Conservation (phyloP, 2,329 filamentous ascomycete genomes). For the Aspergillus cejpii region DNA sequence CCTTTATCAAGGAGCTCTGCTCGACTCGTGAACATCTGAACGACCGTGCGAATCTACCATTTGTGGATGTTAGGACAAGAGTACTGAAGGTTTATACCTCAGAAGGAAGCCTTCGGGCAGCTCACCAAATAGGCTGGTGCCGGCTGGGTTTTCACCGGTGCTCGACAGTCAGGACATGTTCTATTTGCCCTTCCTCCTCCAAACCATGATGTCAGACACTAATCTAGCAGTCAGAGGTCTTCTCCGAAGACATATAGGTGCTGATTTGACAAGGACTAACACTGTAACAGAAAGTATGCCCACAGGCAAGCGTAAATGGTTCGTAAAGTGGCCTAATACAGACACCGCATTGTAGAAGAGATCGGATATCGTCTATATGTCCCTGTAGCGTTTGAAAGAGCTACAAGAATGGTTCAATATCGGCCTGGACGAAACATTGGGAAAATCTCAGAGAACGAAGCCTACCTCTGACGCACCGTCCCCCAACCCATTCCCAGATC, state of each 20-base stretch:
- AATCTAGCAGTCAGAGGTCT: conserved; percentile 20
- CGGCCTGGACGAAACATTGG: not conserved
- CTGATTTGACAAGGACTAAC: conserved; percentile 36
- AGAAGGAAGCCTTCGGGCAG: conserved; percentile 5
- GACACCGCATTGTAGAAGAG: conserved; percentile 59
- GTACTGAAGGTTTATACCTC: not conserved
- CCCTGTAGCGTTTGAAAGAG: conserved; percentile 41
- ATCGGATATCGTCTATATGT: conserved; percentile 57
- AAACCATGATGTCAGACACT: conserved; percentile 55
- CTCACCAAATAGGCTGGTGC: conserved; percentile 59
- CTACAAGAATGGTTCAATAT: conserved; percentile 16
- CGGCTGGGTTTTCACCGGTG: conserved; percentile 52
- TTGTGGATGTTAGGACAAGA: conserved; percentile 6
- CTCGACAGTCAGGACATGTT: conserved; percentile 63
- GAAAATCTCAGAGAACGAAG: not conserved
- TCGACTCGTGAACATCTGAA: conserved; percentile 55
- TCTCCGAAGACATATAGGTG: not conserved
- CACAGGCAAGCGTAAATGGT: conserved; percentile 61
- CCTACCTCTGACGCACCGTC: conserved; percentile 29
- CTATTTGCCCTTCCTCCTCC: conserved; percentile 50
- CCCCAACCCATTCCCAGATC: conserved; percentile 6
- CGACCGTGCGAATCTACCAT: conserved; percentile 55
- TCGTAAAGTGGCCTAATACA: conserved; percentile 64
- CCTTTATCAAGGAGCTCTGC: conserved; percentile 56
- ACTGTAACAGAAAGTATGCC: conserved; percentile 66